Evolutionary conservation across 352 stramenopile genomes (phyloP), one percentile per base, ranked within the genome.

Genomic region (Stephanocyclus meneghinianus): DNA sequence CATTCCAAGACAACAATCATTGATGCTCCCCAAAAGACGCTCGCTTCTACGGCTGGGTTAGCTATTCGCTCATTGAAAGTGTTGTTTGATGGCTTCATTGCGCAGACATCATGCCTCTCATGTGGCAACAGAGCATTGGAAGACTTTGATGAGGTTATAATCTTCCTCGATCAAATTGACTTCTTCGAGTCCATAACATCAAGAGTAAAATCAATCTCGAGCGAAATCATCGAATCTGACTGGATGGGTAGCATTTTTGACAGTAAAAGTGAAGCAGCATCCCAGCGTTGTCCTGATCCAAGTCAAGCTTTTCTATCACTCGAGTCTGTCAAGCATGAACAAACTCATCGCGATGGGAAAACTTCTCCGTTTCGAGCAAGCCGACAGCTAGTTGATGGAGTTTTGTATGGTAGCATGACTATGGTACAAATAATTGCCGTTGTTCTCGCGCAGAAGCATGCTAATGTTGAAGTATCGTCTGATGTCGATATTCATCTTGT

Each of bases 371-470:
- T 81, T 48, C 55, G 59, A 69, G 71, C 32, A n/a, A 84, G 51
- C 11, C 63, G 59, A 30, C 48, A 81, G 40, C 42, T 87, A 29
- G 75, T 87, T 32, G 80, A 87, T 71, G 66, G 65, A 11, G 75
- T 83, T 56, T 35, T 87, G 16, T 87, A 83, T 30, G 71, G 61
- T 15, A 68, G 42, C n/a, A 79, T 87, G 50, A 48, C 53, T 21
- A 44, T 87, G 13, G 80, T 81, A 44, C 71, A 87, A 77, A 62
- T 81, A 3, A 87, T 87, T 42, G 71, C 75, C 8, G 40, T 83
- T 37, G 57, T 80, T 26, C 44, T 84, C 55, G 80, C 70, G 16
- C 62, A 83, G 37, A 87, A 83, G 35, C 66, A 84, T 71, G 59
- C 61, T 21, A 60, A 71, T 63, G 26, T 79, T 29, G 64, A 78